Evolutionary conservation across 2,329 filamentous ascomycete genomes (phyloP).

Genomic region (Fusarium sp.): DNA sequence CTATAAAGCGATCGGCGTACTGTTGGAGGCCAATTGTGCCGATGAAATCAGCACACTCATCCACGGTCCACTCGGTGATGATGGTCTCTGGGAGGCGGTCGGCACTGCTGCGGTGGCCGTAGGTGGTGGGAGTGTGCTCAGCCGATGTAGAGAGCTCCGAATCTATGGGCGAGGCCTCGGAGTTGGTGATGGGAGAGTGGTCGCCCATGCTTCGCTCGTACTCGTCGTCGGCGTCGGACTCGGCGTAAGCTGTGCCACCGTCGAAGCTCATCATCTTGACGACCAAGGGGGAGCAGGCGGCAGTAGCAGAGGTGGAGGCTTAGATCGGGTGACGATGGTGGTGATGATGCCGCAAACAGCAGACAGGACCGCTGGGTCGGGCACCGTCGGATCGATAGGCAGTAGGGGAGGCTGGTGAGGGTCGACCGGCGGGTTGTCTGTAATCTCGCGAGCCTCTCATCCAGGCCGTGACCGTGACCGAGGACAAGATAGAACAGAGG

Average conservation of each 20-base stretch:
- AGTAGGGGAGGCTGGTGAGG: constrained; percentile 15
- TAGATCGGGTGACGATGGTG: constrained; percentile 21
- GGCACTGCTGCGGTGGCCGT: constrained; percentile 73
- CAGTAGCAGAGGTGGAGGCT: constrained; percentile 10
- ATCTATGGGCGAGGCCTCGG: constrained; percentile 76
- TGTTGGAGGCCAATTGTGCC: constrained; percentile 82
- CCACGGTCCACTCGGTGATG: constrained; percentile 83
- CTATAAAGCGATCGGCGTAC: constrained; percentile 85
- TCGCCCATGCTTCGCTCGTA: constrained; percentile 79
- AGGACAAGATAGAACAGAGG: constrained; percentile 6
- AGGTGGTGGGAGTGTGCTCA: constrained; percentile 85
- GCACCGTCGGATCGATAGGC: constrained; percentile 24
- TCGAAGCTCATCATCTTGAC: constrained; percentile 68
- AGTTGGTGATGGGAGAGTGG: constrained; percentile 76
- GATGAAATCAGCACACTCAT: constrained; percentile 92
- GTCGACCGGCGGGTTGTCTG: constrained; percentile 19
- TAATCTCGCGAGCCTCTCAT: constrained; percentile 29
- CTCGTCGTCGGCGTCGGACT: constrained; percentile 86
- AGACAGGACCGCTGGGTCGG: constrained; percentile 24
- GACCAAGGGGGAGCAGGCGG: constrained; percentile 27
- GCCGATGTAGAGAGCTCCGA: constrained; percentile 76
- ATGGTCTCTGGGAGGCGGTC: constrained; percentile 78
- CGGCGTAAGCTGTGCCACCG: constrained; percentile 77
- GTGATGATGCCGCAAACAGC: constrained; percentile 23
- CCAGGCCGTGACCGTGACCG: constrained; percentile 29